phyloP scores from a whole-genome alignment of 2,329 filamentous ascomycete genomes.

The Cordyceps javanica region DNA sequence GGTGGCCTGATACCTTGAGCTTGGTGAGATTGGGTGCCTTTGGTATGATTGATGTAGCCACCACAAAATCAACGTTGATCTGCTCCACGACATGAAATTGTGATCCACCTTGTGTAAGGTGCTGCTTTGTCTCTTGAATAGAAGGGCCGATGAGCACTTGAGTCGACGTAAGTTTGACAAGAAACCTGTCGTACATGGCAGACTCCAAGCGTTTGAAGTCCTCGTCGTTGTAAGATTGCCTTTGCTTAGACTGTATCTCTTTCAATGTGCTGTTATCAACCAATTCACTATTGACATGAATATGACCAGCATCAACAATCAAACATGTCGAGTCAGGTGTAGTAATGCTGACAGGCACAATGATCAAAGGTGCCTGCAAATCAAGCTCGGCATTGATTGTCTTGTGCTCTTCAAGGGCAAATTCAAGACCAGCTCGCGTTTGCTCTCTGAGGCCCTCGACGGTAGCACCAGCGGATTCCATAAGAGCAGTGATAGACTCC shows the following conservation, averaged over 20 bases:
- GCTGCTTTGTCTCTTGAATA: slow-evolving; percentile 80
- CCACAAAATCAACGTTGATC: slow-evolving; percentile 94
- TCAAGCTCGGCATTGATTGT: slow-evolving; percentile 95
- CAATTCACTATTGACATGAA: slow-evolving; percentile 87
- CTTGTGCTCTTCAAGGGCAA: slow-evolving; percentile 95
- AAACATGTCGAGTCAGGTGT: slow-evolving; percentile 75
- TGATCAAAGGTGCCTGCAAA: slow-evolving; percentile 91
- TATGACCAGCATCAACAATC: slow-evolving; percentile 93
- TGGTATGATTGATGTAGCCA: slow-evolving; percentile 96
- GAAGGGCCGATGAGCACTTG: slow-evolving; percentile 94
- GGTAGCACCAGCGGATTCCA: slow-evolving; percentile 93
- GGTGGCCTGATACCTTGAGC: slow-evolving; percentile 81
- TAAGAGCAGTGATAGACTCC: slow-evolving; percentile 93
- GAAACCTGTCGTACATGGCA: slow-evolving; percentile 96
- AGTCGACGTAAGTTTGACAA: slow-evolving; percentile 86
- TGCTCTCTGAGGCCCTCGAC: slow-evolving; percentile 94
- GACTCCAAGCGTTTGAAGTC: slow-evolving; percentile 85
- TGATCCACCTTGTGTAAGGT: slow-evolving; percentile 64
- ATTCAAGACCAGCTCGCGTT: slow-evolving; percentile 90
- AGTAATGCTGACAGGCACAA: slow-evolving; percentile 89
- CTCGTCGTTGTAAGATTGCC: slow-evolving; percentile 77
- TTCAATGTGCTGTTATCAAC: slow-evolving; percentile 87
- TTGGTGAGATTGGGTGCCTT: slow-evolving; percentile 91
- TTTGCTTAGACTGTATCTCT: slow-evolving; percentile 86
- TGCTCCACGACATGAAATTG: slow-evolving; percentile 88